Conservation (phyloP, 2,329 filamentous ascomycete genomes). For the Exophiala sp. region DNA sequence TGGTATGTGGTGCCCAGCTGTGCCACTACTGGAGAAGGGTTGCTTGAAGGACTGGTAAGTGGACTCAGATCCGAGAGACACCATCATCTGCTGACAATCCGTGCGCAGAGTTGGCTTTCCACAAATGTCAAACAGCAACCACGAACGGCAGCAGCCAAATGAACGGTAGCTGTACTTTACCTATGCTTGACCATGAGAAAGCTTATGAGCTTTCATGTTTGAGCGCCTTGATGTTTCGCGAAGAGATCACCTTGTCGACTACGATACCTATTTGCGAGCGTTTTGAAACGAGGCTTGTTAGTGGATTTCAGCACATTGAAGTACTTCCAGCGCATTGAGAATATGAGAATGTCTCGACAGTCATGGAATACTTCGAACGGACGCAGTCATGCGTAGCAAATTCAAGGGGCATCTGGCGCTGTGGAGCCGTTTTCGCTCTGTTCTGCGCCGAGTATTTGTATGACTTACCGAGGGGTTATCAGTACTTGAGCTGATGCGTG, state of each 20-base stretch:
- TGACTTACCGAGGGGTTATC: no score
- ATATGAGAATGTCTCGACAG: no score
- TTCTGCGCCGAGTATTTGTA: no score
- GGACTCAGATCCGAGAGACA: background rate
- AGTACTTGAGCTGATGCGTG: no score
- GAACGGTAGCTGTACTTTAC: background rate
- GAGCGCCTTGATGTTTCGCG: background rate
- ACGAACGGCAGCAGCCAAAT: conserved; percentile 21
- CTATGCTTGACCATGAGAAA: no score
- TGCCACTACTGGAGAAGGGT: conserved; percentile 74
- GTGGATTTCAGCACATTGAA: conserved; percentile 12
- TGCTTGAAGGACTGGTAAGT: conserved; percentile 71
- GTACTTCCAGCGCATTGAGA: background rate
- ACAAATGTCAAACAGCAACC: conserved; percentile 70
- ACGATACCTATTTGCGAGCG: conserved; percentile 19
- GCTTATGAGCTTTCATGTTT: background rate
- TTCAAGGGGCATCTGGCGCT: no score
- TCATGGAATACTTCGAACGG: no score
- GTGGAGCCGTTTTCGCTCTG: no score
- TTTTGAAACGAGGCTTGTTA: conserved; percentile 9
- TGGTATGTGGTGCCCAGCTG: conserved; percentile 84
- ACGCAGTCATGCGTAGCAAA: no score
- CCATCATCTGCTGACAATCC: conserved; percentile 22
- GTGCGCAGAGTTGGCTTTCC: conserved; percentile 65
- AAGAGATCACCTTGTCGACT: conserved; percentile 4